Conservation (phyloP, 495 filamentous ascomycete genomes). For the Penicillium crystallinum region DNA sequence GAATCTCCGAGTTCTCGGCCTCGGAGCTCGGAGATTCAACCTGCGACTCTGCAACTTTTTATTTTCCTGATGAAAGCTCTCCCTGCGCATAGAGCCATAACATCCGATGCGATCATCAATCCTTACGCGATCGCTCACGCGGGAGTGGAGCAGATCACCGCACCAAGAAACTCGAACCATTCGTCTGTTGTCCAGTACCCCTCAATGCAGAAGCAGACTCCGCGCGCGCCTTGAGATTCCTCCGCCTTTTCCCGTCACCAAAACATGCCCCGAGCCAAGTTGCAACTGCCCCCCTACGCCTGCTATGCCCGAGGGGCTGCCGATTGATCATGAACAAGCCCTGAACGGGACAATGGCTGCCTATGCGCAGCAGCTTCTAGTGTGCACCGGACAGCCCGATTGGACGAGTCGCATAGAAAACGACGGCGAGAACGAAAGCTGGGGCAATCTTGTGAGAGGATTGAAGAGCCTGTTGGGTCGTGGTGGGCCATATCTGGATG, state of each 20-base stretch:
- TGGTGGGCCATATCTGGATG: slow-evolving; percentile 64
- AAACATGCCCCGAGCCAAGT: slow-evolving; percentile 64
- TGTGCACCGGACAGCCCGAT: slow-evolving; percentile 73
- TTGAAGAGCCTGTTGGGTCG: slow-evolving; percentile 63
- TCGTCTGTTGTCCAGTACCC: slow-evolving; percentile 26
- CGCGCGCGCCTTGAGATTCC: slow-evolving; percentile 37
- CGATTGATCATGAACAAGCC: slow-evolving; percentile 65
- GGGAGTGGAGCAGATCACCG: slow-evolving; percentile 14
- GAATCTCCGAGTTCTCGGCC: slow-evolving; percentile 5
- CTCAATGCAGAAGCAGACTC: slow-evolving; percentile 11
- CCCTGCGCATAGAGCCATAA: background rate
- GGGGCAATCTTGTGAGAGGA: slow-evolving; percentile 61
- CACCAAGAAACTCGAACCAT: slow-evolving; percentile 3
- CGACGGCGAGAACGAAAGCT: slow-evolving; percentile 40
- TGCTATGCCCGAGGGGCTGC: slow-evolving; percentile 58
- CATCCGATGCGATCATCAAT: background rate
- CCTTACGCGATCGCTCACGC: slow-evolving; percentile 13
- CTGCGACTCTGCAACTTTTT: background rate
- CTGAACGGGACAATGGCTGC: slow-evolving; percentile 69
- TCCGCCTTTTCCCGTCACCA: slow-evolving; percentile 43
- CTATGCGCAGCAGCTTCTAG: slow-evolving; percentile 78
- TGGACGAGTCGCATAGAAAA: slow-evolving; percentile 72
- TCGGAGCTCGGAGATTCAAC: background rate
- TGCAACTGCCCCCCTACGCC: slow-evolving; percentile 66
- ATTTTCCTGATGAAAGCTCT: background rate